These are phyloP conservation scores for Populus euphratica DNA, from an alignment of 345 rosid genomes.

Conservation along the genomic window DNA sequence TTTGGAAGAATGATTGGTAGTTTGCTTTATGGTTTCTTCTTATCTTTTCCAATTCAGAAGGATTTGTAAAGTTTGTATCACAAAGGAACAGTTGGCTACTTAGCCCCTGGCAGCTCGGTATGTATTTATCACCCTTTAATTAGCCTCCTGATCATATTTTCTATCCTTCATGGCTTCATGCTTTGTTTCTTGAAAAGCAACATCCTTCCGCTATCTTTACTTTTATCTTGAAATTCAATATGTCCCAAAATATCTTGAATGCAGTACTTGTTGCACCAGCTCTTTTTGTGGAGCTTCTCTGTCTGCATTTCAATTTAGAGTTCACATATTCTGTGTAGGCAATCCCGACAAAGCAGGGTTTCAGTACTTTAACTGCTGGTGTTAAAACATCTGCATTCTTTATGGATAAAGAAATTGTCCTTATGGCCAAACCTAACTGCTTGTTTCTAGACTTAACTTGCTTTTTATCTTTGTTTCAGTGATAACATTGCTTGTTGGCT, in stretches of 20 bases:
- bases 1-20: conserved; percentile 3
- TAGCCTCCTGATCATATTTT: background rate
- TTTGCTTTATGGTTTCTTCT: conserved; percentile 8
- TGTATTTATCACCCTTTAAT: background rate
- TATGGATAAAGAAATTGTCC: background rate
- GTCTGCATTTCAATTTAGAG: background rate
- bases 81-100: conserved; percentile 1
- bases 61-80: conserved; percentile 15
- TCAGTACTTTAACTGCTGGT: background rate
- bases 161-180: background rate
- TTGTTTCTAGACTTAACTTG: background rate
- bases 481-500: background rate
- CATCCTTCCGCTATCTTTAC: background rate
- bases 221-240: background rate
- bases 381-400: background rate
- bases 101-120: background rate
- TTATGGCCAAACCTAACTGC: background rate
- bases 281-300: background rate
- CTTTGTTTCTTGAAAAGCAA: background rate
- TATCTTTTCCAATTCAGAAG: background rate
- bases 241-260: background rate
- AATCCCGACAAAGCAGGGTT: background rate
- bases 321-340: background rate
- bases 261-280: background rate
- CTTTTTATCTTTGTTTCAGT: background rate